Percentiles rank a stretch among this genome's conserved stretches.
These are phyloP conservation scores for Coemansia sp. DNA, from an alignment of 192 early-diverging fungal species.

Conservation along the genomic window DNA sequence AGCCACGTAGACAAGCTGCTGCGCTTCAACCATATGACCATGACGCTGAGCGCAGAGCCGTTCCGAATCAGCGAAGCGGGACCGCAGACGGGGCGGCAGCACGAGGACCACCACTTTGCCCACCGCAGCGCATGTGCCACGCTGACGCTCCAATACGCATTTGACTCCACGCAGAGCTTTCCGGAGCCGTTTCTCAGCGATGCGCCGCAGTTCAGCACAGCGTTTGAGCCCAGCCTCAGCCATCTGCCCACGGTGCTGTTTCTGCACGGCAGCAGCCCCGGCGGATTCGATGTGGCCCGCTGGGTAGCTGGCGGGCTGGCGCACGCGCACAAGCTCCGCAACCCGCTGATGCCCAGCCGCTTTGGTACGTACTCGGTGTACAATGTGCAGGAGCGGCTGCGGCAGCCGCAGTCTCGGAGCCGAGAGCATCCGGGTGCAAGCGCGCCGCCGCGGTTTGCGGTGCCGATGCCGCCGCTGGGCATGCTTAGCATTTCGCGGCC, in stretches of 20 bases:
- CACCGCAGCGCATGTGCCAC: slow-evolving; percentile 18
- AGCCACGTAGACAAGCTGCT: slow-evolving; percentile 51
- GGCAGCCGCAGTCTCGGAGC: background rate
- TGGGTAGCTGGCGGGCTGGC: slow-evolving; percentile 53
- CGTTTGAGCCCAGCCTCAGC: slow-evolving; percentile 50
- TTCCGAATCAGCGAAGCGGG: slow-evolving; percentile 27
- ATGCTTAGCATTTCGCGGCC: slow-evolving; percentile 50
- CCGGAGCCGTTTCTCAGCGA: slow-evolving; percentile 46
- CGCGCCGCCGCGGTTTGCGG: slow-evolving; percentile 15
- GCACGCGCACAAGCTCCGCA: slow-evolving; percentile 40
- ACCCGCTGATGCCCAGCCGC: slow-evolving; percentile 47
- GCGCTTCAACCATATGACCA: slow-evolving; percentile 55
- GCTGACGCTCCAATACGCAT: slow-evolving; percentile 50
- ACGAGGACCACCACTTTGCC: slow-evolving; percentile 20
- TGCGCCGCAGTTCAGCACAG: slow-evolving; percentile 50
- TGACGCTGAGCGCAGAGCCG: slow-evolving; percentile 46
- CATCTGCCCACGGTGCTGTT: slow-evolving; percentile 51
- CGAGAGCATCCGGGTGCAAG: background rate
- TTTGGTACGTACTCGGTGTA: slow-evolving; percentile 48
- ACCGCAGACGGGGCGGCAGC: slow-evolving; percentile 9
- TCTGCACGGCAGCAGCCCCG: slow-evolving; percentile 46
- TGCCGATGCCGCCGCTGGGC: slow-evolving; percentile 34
- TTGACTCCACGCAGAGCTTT: slow-evolving; percentile 49
- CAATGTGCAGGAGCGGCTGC: slow-evolving; percentile 29
- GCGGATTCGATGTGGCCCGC: slow-evolving; percentile 55